phyloP scores from a whole-genome alignment of 257 asterid genomes.

The Ilex asprella region DNA sequence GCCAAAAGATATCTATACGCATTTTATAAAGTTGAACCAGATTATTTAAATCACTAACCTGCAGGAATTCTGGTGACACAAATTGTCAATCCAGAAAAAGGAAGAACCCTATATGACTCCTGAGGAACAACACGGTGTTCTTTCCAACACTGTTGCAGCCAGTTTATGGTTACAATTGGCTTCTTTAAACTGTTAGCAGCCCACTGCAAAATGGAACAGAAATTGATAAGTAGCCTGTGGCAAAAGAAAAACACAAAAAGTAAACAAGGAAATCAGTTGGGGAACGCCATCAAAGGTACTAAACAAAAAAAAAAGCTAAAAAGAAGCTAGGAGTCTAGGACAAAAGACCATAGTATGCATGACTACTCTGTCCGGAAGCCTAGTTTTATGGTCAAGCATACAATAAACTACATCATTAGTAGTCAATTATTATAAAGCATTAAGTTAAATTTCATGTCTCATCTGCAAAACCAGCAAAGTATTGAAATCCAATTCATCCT shows the following conservation, averaged over 20 bases:
- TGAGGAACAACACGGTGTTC: conserved; percentile 97
- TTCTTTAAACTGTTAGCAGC: conserved; percentile 67
- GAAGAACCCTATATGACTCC: conserved; percentile 77
- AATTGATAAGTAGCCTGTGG: background rate
- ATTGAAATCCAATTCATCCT: background rate
- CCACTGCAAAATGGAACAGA: conserved; percentile 52
- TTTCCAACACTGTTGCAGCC: conserved; percentile 97
- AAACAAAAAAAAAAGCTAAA: too few relatives aligned
- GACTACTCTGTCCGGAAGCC: too few relatives aligned
- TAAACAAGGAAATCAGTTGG: conserved; percentile 9
- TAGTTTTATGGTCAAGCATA: too few relatives aligned
- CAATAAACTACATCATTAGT: too few relatives aligned
- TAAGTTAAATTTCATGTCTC: background rate
- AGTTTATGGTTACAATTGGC: conserved; percentile 67
- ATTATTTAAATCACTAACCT: conserved; percentile 41
- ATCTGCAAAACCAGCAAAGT: background rate
- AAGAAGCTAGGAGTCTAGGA: too few relatives aligned
- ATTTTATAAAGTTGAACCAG: background rate
- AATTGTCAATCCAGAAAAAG: conserved; percentile 78
- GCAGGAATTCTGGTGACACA: conserved; percentile 77
- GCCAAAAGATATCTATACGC: conserved; percentile 4
- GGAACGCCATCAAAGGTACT: background rate
- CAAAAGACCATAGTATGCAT: too few relatives aligned
- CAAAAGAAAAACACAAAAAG: conserved; percentile 3
- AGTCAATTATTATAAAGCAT: background rate